Evolutionary conservation across 352 stramenopile species (phyloP).

Genomic region (Phytophthora colocasiae): DNA sequence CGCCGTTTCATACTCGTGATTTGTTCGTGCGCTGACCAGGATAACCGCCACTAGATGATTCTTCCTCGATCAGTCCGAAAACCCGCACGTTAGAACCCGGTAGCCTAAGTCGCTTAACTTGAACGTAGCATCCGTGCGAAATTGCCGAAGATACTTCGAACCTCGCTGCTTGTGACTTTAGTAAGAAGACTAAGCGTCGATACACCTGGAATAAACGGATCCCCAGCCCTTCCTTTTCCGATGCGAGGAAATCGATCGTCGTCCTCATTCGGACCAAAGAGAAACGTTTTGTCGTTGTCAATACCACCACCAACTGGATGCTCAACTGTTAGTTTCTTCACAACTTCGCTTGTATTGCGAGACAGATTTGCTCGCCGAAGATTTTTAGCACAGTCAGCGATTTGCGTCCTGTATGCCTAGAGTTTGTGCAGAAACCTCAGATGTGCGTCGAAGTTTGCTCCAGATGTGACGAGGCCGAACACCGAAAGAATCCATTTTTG

Average conservation of each 20-base stretch:
- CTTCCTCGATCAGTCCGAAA: not conserved
- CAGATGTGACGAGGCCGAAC: not conserved
- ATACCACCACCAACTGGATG: slow-evolving; percentile 1
- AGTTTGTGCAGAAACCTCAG: not conserved
- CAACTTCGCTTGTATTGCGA: not conserved
- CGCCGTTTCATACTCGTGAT: not conserved
- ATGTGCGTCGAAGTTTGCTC: not conserved
- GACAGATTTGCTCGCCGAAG: slow-evolving; percentile 3
- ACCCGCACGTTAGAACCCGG: slow-evolving; percentile 12
- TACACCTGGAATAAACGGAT: slow-evolving; percentile 7
- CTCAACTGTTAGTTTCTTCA: not conserved
- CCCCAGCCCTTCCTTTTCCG: not conserved
- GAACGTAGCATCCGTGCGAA: slow-evolving; percentile 2
- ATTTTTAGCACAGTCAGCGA: not conserved
- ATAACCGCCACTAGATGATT: not conserved
- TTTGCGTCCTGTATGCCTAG: not conserved
- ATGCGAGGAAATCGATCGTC: not conserved
- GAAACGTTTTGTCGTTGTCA: not conserved
- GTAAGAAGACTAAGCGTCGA: not conserved
- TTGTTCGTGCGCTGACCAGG: slow-evolving; percentile 1
- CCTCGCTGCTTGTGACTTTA: slow-evolving; percentile 2
- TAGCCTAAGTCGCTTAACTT: not conserved
- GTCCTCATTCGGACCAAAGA: not conserved
- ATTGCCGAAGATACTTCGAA: not conserved
- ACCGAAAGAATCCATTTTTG: not conserved